Evolutionary conservation across 2,329 filamentous ascomycete genomes (phyloP).

Genomic region (Alternaria incomplexa): DNA sequence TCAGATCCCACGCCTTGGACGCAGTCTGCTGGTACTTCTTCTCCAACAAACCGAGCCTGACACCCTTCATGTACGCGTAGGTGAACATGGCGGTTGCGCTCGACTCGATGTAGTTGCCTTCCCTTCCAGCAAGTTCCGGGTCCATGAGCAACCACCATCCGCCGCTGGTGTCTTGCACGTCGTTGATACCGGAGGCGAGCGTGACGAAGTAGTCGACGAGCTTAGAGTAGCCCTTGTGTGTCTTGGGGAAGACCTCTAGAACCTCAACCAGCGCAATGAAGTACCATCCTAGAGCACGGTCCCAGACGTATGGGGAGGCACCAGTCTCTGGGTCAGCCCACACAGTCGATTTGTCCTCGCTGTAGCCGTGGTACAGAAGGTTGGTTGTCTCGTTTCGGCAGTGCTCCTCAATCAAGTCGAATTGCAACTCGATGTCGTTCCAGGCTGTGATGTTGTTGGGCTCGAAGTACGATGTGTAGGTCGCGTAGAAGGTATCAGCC

Average conservation of each 20-base stretch:
- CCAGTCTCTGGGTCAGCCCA: conserved; percentile 47
- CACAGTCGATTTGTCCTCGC: conserved; percentile 41
- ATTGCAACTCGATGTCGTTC: conserved; percentile 50
- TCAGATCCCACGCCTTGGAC: conserved; percentile 52
- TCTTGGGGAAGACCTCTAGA: conserved; percentile 54
- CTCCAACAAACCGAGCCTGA: conserved; percentile 42
- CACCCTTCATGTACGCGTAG: conserved; percentile 45
- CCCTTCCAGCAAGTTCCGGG: conserved; percentile 50
- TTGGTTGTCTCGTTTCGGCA: conserved; percentile 41
- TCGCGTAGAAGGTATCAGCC: conserved; percentile 49
- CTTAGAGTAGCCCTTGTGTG: conserved; percentile 45
- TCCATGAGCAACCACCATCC: conserved; percentile 67
- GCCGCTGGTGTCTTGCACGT: conserved; percentile 53
- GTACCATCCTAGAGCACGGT: conserved; percentile 49
- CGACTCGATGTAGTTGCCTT: conserved; percentile 67
- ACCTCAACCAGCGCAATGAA: conserved; percentile 55
- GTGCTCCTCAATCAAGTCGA: conserved; percentile 46
- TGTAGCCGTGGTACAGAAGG: conserved; percentile 46
- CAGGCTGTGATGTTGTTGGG: conserved; percentile 50
- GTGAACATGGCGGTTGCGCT: conserved; percentile 62
- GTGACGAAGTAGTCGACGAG: conserved; percentile 51
- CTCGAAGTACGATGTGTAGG: conserved; percentile 48
- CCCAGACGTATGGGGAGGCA: conserved; percentile 46
- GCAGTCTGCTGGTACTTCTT: conserved; percentile 48
- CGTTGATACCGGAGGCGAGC: conserved; percentile 52